Percentiles rank a stretch among this genome's conserved stretches.
These are phyloP conservation scores for Phytophthora pseudosyringae DNA, from an alignment of 352 stramenopile genomes.

Conservation along the genomic window DNA sequence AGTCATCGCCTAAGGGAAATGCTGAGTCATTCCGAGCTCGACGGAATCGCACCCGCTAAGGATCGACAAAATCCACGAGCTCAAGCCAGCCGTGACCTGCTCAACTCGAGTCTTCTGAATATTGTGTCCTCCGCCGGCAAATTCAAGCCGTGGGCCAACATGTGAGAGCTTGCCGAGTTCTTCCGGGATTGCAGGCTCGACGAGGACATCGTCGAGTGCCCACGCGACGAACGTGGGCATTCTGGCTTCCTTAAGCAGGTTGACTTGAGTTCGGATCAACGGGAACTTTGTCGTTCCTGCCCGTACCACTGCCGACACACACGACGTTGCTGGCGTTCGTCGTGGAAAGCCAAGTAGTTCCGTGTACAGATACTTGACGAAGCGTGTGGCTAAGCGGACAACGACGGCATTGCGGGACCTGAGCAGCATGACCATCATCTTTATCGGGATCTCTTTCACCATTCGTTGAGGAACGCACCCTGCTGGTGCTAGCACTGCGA, in stretches of 20 bases:
- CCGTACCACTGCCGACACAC: constrained; percentile 49
- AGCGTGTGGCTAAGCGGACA: constrained; percentile 27
- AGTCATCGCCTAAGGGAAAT: constrained; percentile 18
- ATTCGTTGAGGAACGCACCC: constrained; percentile 53
- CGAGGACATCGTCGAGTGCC: constrained; percentile 50
- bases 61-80: constrained; percentile 33
- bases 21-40: constrained; percentile 26
- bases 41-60: constrained; percentile 16
- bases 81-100: constrained; percentile 31
- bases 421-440: constrained; percentile 27
- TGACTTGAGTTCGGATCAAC: constrained; percentile 42
- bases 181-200: constrained; percentile 47
- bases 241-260: constrained; percentile 15
- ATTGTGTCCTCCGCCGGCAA: constrained; percentile 59
- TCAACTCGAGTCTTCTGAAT: constrained; percentile 67
- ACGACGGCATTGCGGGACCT: constrained; percentile 34
- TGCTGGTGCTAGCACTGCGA: constrained; percentile 49
- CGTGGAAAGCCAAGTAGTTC: constrained; percentile 45
- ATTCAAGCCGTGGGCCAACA: constrained; percentile 47
- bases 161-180: constrained; percentile 45
- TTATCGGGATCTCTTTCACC: constrained; percentile 42
- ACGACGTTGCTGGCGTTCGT: constrained; percentile 36
- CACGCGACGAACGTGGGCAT: constrained; percentile 55
- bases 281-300: constrained; percentile 52
- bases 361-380: constrained; percentile 49